Evolutionary conservation across 2,329 filamentous ascomycete genomes (phyloP).

Genomic region (Fusarium globosum): DNA sequence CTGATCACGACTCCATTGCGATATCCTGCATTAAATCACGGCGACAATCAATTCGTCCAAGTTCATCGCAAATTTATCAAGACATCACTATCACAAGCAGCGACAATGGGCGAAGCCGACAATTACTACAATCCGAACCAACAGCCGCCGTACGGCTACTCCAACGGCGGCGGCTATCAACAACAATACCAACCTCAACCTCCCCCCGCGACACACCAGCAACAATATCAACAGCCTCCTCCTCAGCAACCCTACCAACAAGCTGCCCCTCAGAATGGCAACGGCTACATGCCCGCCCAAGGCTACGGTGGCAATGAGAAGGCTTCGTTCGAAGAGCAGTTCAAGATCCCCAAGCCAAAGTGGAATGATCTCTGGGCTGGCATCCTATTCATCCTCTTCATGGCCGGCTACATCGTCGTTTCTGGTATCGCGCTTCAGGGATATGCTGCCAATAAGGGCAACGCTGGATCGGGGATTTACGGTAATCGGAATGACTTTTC

Average conservation of each 20-base stretch:
- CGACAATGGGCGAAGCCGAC: conserved; percentile 51
- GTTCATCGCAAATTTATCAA: not conserved
- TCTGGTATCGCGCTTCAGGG: conserved; percentile 80
- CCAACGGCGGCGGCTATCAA: conserved; percentile 35
- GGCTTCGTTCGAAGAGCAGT: conserved; percentile 79
- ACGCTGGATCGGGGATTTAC: conserved; percentile 80
- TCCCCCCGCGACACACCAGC: conserved; percentile 30
- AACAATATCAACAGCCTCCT: conserved; percentile 7
- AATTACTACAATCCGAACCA: conserved; percentile 46
- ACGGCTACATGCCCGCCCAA: conserved; percentile 52
- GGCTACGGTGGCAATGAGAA: conserved; percentile 57
- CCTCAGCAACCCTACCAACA: too few relatives aligned
- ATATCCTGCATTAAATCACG: not conserved
- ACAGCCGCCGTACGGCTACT: conserved; percentile 31
- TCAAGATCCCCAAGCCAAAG: conserved; percentile 85
- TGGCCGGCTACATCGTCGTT: conserved; percentile 79
- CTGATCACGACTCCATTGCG: conserved; percentile 26
- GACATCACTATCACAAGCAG: conserved; percentile 8
- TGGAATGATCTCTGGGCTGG: conserved; percentile 93
- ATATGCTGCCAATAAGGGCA: conserved; percentile 72
- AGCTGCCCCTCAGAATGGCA: conserved; percentile 32
- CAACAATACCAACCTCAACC: conserved; percentile 45
- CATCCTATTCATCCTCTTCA: conserved; percentile 77
- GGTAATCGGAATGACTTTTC: conserved; percentile 71
- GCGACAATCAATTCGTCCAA: not conserved